Conservation (phyloP, 2,329 filamentous ascomycete genomes). For the Dothidotthia symphoricarpi region DNA sequence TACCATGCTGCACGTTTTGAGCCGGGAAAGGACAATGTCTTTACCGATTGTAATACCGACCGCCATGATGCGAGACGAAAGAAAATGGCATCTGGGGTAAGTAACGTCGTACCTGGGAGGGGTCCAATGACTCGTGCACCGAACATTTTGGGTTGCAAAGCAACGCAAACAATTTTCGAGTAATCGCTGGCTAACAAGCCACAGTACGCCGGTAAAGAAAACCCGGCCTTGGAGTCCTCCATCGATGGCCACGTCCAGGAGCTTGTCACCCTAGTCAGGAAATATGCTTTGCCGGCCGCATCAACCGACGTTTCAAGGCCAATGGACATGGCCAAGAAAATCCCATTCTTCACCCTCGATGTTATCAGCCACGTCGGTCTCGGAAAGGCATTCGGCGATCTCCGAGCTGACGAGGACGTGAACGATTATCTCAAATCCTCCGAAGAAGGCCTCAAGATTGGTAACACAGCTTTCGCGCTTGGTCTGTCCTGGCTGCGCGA, state of each 20-base stretch:
- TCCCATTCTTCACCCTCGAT: conserved; percentile 56
- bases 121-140: background rate
- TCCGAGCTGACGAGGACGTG: conserved; percentile 52
- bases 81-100: conserved; percentile 53
- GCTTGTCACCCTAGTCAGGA: conserved; percentile 51
- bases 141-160: background rate
- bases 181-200: conserved; percentile 5
- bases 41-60: conserved; percentile 52
- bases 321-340: conserved; percentile 51
- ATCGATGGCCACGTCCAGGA: conserved; percentile 52
- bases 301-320: conserved; percentile 30
- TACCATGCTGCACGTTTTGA: conserved; percentile 52
- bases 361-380: conserved; percentile 56
- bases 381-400: conserved; percentile 53
- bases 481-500: conserved; percentile 29
- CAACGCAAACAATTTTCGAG: background rate
- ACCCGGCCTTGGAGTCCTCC: conserved; percentile 50
- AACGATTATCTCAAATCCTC: conserved; percentile 49
- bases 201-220: conserved; percentile 57
- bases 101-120: background rate
- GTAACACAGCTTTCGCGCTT: conserved; percentile 28
- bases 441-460: conserved; percentile 36
- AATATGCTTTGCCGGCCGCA: conserved; percentile 40
- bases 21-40: conserved; percentile 55
- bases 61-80: conserved; percentile 46